Conservation (phyloP, 441 rosid species). For the Bruguiera hainesii region DNA sequence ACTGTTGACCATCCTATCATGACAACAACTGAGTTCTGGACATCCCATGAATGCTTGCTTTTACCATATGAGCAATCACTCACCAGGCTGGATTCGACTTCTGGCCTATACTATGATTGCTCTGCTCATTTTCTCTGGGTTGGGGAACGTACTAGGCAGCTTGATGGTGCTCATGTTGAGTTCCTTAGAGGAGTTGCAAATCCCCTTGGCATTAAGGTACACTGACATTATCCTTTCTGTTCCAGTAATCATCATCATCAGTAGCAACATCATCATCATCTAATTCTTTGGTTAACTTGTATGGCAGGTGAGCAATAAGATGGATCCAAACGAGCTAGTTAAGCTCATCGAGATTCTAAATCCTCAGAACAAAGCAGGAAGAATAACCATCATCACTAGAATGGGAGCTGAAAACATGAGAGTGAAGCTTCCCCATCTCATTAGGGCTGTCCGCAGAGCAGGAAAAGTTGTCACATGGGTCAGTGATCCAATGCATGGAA, state of each 20-base stretch:
- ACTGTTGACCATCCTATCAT: conserved; percentile 90
- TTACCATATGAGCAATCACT: conserved; percentile 94
- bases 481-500: conserved; percentile 95
- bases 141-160: conserved; percentile 94
- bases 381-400: conserved; percentile 83
- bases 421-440: conserved; percentile 92
- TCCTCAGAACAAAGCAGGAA: conserved; percentile 85
- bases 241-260: too few relatives aligned
- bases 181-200: conserved; percentile 90
- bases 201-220: conserved; percentile 94
- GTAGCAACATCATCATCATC: background rate
- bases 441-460: conserved; percentile 78
- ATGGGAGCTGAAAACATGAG: conserved; percentile 99
- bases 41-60: conserved; percentile 94
- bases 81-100: conserved; percentile 86
- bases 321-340: conserved; percentile 87
- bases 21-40: conserved; percentile 95
- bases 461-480: conserved; percentile 97
- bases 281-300: background rate
- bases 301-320: conserved; percentile 88
- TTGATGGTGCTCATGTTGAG: conserved; percentile 95
- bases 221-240: background rate
- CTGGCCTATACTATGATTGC: conserved; percentile 92
- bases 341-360: conserved; percentile 88
- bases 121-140: conserved; percentile 96